These are phyloP conservation scores for Penicillium sp. DNA, from an alignment of 2,329 filamentous ascomycete species.

Conservation along the genomic window DNA sequence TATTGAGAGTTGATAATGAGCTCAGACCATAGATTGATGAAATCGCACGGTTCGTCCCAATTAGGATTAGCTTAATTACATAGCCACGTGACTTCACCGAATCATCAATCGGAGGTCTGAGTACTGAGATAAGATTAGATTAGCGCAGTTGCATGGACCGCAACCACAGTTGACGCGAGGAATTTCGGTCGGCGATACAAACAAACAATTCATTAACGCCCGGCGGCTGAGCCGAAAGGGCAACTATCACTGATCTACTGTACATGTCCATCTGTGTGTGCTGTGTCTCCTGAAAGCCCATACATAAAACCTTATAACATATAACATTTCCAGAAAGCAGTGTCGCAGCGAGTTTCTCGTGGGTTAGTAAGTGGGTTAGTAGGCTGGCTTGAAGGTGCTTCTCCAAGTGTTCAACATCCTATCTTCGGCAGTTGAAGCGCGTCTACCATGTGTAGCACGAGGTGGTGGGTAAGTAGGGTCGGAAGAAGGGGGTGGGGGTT, in stretches of 20 bases:
- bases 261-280: background rate
- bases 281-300: conserved; percentile 28
- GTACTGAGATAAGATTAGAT: no score
- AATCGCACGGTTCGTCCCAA: no score
- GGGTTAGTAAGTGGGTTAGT: conserved; percentile 30
- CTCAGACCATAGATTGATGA: no score
- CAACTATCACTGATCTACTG: conserved; percentile 22
- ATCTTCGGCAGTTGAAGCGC: conserved; percentile 36
- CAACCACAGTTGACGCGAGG: no score
- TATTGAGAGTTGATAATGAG: no score
- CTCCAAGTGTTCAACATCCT: conserved; percentile 38
- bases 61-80: no score
- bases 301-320: conserved; percentile 22
- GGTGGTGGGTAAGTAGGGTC: conserved; percentile 22
- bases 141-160: no score
- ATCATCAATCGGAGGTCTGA: no score
- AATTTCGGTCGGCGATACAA: no score
- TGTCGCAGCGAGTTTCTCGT: conserved; percentile 22
- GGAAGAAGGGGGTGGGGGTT: background rate
- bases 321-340: conserved; percentile 19
- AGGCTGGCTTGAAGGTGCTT: conserved; percentile 35
- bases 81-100: no score
- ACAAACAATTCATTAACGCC: background rate
- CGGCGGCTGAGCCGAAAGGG: conserved; percentile 20
- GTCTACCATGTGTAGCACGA: conserved; percentile 29